Evolutionary conservation across 768 basidiomycete species (phyloP).

Genomic region (Ramaria sp.): DNA sequence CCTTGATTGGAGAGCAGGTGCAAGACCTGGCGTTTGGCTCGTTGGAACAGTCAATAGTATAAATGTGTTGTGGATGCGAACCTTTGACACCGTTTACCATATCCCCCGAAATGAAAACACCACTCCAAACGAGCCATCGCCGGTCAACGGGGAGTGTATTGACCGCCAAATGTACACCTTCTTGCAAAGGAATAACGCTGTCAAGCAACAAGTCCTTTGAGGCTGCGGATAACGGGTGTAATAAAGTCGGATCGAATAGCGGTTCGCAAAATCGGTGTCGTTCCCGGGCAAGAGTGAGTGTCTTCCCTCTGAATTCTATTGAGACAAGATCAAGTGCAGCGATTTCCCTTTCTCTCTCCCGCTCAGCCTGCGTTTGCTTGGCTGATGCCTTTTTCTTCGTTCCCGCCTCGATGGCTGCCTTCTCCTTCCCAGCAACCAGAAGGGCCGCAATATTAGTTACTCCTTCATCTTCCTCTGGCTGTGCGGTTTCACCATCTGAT

Average conservation of each 20-base stretch:
- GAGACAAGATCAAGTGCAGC: conserved; percentile 77
- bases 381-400: conserved; percentile 68
- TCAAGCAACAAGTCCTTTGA: conserved; percentile 16
- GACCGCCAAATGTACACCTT: conserved; percentile 56
- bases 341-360: conserved; percentile 71
- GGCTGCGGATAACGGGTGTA: conserved; percentile 27
- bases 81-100: conserved; percentile 64
- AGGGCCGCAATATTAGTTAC: conserved; percentile 85
- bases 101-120: conserved; percentile 73
- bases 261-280: conserved; percentile 89
- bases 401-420: conserved; percentile 76
- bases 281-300: conserved; percentile 74
- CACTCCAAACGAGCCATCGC: conserved; percentile 66
- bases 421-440: conserved; percentile 84
- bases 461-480: conserved; percentile 64
- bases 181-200: conserved; percentile 40
- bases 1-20: conserved; percentile 59
- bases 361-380: conserved; percentile 67
- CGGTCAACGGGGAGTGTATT: conserved; percentile 49
- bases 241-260: conserved; percentile 61
- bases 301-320: conserved; percentile 57
- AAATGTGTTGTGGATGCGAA: conserved; percentile 18
- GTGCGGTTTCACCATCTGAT: conserved; percentile 58
- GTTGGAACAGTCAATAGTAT: background rate
- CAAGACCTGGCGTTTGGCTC: conserved; percentile 37